Conservation (phyloP, 129 eudicot species). For the Centella asiatica region DNA sequence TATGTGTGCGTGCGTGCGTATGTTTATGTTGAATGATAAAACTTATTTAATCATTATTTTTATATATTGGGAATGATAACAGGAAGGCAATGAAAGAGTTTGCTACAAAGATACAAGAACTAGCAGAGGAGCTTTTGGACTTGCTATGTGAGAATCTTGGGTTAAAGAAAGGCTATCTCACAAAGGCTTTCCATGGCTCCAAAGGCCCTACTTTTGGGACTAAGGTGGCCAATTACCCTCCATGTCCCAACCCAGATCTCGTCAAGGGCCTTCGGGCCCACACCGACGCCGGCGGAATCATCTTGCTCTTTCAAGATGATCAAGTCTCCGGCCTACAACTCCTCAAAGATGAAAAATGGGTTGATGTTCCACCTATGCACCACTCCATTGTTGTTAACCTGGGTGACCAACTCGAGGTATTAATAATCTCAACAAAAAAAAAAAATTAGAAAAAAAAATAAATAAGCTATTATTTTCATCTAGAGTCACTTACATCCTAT, state of each 20-base stretch:
- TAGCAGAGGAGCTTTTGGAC: slow-evolving; percentile 64
- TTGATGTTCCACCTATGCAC: slow-evolving; percentile 89
- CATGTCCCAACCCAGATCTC: slow-evolving; percentile 85
- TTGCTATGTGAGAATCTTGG: slow-evolving; percentile 88
- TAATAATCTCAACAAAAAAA: neutral
- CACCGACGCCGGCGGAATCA: slow-evolving; percentile 95
- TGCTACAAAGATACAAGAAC: slow-evolving; percentile 55
- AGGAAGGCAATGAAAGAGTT: slow-evolving; percentile 83
- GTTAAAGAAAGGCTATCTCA: slow-evolving; percentile 71
- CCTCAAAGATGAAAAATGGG: slow-evolving; percentile 79
- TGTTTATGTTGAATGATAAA: too few species aligned
- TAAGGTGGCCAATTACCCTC: slow-evolving; percentile 89
- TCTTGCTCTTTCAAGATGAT: slow-evolving; percentile 89
- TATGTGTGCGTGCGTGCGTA: neutral
- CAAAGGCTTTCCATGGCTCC: slow-evolving; percentile 72
- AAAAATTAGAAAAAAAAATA: neutral
- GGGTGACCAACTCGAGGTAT: slow-evolving; percentile 97
- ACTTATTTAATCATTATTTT: too few species aligned
- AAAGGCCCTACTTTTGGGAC: slow-evolving; percentile 92
- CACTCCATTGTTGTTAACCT: slow-evolving; percentile 90
- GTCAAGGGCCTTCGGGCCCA: slow-evolving; percentile 95
- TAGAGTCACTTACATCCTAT: too few species aligned
- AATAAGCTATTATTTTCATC: neutral
- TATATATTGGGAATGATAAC: slow-evolving; percentile 10
- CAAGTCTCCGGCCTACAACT: slow-evolving; percentile 93